Conservation (phyloP, 345 rosid genomes). For the Citrus sp. region DNA sequence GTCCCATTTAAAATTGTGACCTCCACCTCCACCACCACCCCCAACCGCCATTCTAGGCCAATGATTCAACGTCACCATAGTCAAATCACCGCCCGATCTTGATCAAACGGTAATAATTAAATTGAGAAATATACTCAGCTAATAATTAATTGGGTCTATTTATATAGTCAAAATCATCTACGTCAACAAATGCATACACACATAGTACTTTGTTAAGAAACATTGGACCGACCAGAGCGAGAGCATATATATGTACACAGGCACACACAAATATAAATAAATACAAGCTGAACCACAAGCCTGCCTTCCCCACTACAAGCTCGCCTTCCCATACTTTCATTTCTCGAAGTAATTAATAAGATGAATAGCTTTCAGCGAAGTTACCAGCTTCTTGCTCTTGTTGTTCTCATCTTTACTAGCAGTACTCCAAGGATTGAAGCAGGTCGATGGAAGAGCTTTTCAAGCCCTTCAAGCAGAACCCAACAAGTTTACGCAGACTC, state of each 20-base stretch:
- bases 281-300: constrained; percentile 1
- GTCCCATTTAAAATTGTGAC: constrained; percentile 10
- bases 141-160: neutral
- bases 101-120: neutral
- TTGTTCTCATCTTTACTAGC: neutral
- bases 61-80: neutral
- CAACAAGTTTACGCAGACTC: neutral
- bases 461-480: constrained; percentile 10
- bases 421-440: constrained; percentile 4
- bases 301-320: neutral
- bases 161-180: neutral
- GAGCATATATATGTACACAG: no score
- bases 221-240: neutral
- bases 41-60: constrained; percentile 13
- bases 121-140: neutral
- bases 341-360: neutral
- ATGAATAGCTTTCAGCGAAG: constrained; percentile 12
- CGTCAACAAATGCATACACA: neutral
- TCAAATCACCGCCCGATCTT: neutral
- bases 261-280: neutral
- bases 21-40: constrained; percentile 2
- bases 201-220: neutral
- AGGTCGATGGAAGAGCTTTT: constrained; percentile 1
- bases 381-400: neutral
- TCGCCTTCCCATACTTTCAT: neutral